These are phyloP conservation scores for Intubia oerlemansii DNA, from an alignment of 2,329 filamentous ascomycete species.

Conservation along the genomic window DNA sequence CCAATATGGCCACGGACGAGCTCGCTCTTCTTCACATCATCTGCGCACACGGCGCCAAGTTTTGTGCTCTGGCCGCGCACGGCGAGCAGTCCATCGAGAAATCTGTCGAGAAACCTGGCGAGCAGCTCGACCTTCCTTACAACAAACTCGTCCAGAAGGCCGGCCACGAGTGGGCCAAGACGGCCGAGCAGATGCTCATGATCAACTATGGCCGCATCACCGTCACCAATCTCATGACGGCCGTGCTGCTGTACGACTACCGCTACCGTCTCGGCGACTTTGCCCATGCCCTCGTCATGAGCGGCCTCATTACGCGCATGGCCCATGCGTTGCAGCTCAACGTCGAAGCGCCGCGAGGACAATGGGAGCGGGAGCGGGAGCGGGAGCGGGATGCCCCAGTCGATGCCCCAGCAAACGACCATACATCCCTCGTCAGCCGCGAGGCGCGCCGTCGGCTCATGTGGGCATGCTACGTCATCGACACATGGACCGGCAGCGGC, in stretches of 20 bases:
- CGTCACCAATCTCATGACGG: constrained; percentile 3
- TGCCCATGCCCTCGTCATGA: constrained; percentile 3
- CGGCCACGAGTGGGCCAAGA: constrained; percentile 3
- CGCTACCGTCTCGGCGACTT: constrained; percentile 3
- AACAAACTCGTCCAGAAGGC: constrained; percentile 1
- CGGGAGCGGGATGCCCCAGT: too few species aligned
- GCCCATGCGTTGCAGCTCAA: constrained; percentile 5
- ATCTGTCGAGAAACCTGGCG: background rate
- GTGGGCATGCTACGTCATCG: constrained; percentile 27
- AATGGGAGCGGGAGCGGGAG: too few species aligned
- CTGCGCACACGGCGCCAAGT: constrained; percentile 14
- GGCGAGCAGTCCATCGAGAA: background rate
- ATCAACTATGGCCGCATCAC: constrained; percentile 3
- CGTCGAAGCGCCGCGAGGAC: constrained; percentile 1
- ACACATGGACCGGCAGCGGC: constrained; percentile 17
- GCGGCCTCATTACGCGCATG: constrained; percentile 4
- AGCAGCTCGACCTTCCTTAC: too few species aligned
- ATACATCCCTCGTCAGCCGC: constrained; percentile 19
- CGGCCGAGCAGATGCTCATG: constrained; percentile 2
- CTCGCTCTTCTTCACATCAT: constrained; percentile 1
- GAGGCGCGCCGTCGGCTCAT: constrained; percentile 18
- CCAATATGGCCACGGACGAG: constrained; percentile 5
- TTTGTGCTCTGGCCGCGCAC: constrained; percentile 2
- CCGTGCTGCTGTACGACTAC: constrained; percentile 5
- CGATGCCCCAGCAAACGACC: too few species aligned